Percentiles rank a stretch among this genome's conserved stretches.
Conservation (phyloP, 73 alveolate genomes). For the Paramecium tetraurelia region DNA sequence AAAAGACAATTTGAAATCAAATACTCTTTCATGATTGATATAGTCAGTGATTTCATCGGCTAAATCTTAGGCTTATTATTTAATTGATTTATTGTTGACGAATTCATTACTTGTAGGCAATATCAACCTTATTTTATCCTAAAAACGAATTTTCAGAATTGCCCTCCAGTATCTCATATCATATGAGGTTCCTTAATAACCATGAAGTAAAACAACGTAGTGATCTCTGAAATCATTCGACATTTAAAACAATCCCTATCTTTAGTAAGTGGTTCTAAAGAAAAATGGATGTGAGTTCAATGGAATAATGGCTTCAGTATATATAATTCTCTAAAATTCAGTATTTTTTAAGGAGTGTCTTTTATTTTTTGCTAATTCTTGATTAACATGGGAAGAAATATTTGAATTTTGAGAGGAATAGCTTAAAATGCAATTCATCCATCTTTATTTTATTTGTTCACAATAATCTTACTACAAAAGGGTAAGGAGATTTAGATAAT, state of each 20-base stretch:
- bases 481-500: not conserved
- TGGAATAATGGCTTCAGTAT: not conserved
- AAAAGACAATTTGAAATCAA: slow-evolving; percentile 75
- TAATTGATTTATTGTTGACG: slow-evolving; percentile 69
- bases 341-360: not conserved
- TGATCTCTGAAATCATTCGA: slow-evolving; percentile 37
- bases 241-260: slow-evolving; percentile 54
- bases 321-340: not conserved
- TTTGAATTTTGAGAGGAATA: not conserved
- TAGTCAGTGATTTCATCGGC: slow-evolving; percentile 74
- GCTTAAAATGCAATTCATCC: not conserved
- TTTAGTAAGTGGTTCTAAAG: not conserved
- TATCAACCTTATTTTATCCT: slow-evolving; percentile 65
- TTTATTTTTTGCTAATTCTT: not conserved
- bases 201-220: slow-evolving; percentile 83
- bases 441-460: not conserved
- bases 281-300: not conserved
- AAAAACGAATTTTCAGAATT: slow-evolving; percentile 69
- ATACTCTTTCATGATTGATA: slow-evolving; percentile 67
- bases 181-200: slow-evolving; percentile 80
- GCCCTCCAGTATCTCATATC: slow-evolving; percentile 80
- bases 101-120: slow-evolving; percentile 74
- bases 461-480: not conserved
- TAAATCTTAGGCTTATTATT: slow-evolving; percentile 74
- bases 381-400: not conserved